Evolutionary conservation across 805 yeast genomes (phyloP).

Genomic region (Alloascoidea hylecoeti): DNA sequence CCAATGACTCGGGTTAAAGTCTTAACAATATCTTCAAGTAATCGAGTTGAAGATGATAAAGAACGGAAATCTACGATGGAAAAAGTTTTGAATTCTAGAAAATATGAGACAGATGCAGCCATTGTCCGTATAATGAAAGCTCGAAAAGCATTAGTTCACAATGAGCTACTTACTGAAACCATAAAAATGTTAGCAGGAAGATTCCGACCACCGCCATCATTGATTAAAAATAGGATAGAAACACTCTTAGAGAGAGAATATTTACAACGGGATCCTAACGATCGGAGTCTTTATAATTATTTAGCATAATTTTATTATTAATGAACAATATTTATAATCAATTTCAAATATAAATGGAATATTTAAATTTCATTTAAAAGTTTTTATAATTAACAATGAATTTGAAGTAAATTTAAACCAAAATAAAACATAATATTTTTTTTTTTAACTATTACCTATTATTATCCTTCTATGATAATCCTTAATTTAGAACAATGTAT

Average conservation of each 20-base stretch:
- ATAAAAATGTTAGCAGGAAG: constrained; percentile 42
- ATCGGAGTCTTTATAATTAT: constrained; percentile 47
- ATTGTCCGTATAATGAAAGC: constrained; percentile 82
- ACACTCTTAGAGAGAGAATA: constrained; percentile 73
- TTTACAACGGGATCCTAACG: constrained; percentile 52
- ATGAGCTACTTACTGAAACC: constrained; percentile 53
- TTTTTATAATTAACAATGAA: no score
- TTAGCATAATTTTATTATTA: constrained; percentile 32
- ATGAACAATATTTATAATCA: no score
- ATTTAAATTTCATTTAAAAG: no score
- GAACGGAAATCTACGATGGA: constrained; percentile 36
- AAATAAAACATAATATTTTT: background rate
- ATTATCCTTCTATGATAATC: no score
- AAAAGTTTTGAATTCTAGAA: constrained; percentile 47
- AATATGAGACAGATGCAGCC: constrained; percentile 68
- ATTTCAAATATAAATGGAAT: no score
- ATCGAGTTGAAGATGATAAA: constrained; percentile 33
- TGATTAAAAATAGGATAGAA: constrained; percentile 62
- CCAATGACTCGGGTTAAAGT: constrained; percentile 62
- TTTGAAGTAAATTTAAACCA: background rate
- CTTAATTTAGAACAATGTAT: no score
- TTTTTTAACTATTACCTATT: background rate
- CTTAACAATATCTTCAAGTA: constrained; percentile 39
- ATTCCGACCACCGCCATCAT: constrained; percentile 53
- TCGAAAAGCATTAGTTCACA: constrained; percentile 44